Conservation (phyloP, 225 moss, liverwort and hornwort species). For the Physcomitrellopsis africana region DNA sequence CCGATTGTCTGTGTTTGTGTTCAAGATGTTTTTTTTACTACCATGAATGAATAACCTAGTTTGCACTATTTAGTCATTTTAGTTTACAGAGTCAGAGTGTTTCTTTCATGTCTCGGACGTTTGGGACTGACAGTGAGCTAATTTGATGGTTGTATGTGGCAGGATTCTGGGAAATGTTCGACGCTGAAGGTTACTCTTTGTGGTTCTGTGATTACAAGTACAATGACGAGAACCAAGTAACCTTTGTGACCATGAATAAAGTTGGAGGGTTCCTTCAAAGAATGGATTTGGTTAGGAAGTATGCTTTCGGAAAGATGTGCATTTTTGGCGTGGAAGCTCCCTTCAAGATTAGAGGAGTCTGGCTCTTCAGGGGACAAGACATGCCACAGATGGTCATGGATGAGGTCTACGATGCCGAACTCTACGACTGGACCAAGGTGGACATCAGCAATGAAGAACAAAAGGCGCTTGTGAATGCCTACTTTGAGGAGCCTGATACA, state of each 20-base stretch:
- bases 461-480: constrained; percentile 78
- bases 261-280: constrained; percentile 96
- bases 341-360: constrained; percentile 88
- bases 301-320: constrained; percentile 85
- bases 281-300: constrained; percentile 88
- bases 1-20: too few species aligned
- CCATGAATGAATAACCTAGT: too few species aligned
- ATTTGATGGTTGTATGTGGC: neutral
- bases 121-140: neutral
- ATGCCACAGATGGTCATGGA: constrained; percentile 83
- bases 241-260: constrained; percentile 90
- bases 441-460: constrained; percentile 58
- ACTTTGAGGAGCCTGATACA: constrained; percentile 92
- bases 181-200: constrained; percentile 86
- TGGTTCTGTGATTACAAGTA: constrained; percentile 97
- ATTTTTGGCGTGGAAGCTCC: constrained; percentile 76
- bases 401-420: constrained; percentile 88
- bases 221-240: constrained; percentile 86
- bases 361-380: constrained; percentile 89
- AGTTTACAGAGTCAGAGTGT: too few species aligned
- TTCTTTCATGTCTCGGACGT: neutral
- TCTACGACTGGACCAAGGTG: constrained; percentile 87
- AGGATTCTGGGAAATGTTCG: constrained; percentile 99
- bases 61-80: too few species aligned
- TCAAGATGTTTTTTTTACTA: too few species aligned